Conservation (phyloP, 805 yeast genomes). For the Wickerhamomyces ciferrii region DNA sequence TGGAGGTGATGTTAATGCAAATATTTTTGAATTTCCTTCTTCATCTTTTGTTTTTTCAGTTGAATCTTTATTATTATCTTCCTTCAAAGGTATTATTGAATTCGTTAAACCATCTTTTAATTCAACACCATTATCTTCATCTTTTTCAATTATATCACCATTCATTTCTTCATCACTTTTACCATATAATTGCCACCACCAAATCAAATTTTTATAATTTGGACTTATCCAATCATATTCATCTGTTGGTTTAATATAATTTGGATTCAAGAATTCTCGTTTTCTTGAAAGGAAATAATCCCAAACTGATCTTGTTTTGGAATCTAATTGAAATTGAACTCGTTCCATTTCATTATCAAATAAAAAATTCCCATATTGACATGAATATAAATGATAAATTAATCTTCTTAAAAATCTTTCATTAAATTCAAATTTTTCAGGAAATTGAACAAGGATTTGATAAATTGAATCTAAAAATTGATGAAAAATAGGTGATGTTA, state of each 20-base stretch:
- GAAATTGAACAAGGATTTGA: conserved; percentile 70
- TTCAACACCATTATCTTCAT: not conserved
- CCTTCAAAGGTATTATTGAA: not conserved
- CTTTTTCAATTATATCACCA: conserved; percentile 6
- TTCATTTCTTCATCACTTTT: conserved; percentile 67
- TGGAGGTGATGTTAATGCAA: conserved; percentile 15
- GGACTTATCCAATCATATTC: conserved; percentile 44
- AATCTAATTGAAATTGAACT: conserved; percentile 31
- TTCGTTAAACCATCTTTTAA: not conserved
- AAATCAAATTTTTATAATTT: conserved; percentile 54
- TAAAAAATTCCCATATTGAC: conserved; percentile 91
- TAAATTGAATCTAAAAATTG: conserved; percentile 89
- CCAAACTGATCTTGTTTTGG: conserved; percentile 79
- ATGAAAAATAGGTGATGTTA: conserved; percentile 88
- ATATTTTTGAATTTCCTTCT: conserved; percentile 1
- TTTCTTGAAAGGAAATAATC: conserved; percentile 81
- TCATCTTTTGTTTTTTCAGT: not conserved
- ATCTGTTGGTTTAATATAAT: conserved; percentile 28
- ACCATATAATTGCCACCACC: conserved; percentile 91
- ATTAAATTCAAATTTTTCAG: conserved; percentile 75
- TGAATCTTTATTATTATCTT: not conserved
- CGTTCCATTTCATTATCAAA: conserved; percentile 70
- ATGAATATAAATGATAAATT: conserved; percentile 83
- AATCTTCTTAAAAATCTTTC: conserved; percentile 82
- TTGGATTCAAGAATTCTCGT: conserved; percentile 58